Conservation (phyloP, 23 red algal genomes). For the Chondrus crispus region DNA sequence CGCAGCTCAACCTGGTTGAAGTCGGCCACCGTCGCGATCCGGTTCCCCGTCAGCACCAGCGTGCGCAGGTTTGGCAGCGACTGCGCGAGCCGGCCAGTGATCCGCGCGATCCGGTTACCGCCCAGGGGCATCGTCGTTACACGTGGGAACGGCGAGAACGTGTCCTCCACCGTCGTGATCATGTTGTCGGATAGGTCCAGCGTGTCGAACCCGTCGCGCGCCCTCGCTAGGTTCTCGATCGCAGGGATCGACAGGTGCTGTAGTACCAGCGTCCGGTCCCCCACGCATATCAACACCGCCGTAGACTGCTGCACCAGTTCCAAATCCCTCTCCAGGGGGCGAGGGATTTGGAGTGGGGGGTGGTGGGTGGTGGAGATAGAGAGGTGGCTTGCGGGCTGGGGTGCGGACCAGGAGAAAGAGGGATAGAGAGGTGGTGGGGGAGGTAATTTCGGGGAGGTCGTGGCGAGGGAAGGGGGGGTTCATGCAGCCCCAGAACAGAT, state of each 20-base stretch:
- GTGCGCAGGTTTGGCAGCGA: constrained; percentile 57
- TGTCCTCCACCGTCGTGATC: constrained; percentile 37
- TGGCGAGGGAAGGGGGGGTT: constrained; percentile 10
- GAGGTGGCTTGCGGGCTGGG: constrained; percentile 25
- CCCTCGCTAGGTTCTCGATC: constrained; percentile 64
- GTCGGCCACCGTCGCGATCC: constrained; percentile 22
- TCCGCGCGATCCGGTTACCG: constrained; percentile 42
- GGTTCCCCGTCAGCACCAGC: constrained; percentile 75
- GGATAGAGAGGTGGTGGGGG: not conserved
- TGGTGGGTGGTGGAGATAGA: not conserved
- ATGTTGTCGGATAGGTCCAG: constrained; percentile 75
- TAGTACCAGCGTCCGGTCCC: constrained; percentile 72
- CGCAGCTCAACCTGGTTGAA: constrained; percentile 41
- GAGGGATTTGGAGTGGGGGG: not conserved
- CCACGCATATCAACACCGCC: no score
- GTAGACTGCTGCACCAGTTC: no score
- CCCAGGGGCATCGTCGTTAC: constrained; percentile 39
- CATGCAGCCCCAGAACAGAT: constrained; percentile 23
- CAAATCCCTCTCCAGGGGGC: no score
- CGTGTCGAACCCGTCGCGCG: constrained; percentile 51
- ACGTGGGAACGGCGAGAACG: constrained; percentile 61
- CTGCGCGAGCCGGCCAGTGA: constrained; percentile 16
- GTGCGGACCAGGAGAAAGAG: constrained; percentile 26
- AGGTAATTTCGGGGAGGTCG: constrained; percentile 8
- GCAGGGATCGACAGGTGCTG: constrained; percentile 47